phyloP scores from a whole-genome alignment of 257 asterid species.

The Gynochthodes officinalis region DNA sequence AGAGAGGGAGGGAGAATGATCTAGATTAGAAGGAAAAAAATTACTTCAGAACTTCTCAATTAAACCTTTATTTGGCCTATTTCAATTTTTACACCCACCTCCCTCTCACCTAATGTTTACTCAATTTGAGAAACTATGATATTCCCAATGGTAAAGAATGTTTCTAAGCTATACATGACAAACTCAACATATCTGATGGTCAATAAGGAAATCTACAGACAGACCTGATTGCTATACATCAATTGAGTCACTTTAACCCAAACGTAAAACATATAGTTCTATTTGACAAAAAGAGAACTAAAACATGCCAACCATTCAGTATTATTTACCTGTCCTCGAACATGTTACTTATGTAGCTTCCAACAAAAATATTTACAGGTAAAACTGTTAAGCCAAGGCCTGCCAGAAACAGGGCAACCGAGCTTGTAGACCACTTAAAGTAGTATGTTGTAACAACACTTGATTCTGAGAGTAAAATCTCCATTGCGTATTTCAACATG shows the following conservation, averaged over 20 bases:
- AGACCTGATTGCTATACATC: neutral
- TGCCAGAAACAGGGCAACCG: constrained; percentile 83
- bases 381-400: constrained; percentile 92
- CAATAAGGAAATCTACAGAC: neutral
- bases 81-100: neutral
- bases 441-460: constrained; percentile 88
- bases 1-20: neutral
- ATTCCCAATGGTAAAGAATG: neutral
- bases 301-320: constrained; percentile 6
- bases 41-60: neutral
- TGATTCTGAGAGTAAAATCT: constrained; percentile 90
- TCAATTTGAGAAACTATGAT: neutral
- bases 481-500: constrained; percentile 98
- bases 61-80: neutral
- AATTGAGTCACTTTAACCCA: neutral
- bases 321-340: constrained; percentile 80
- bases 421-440: constrained; percentile 85
- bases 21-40: neutral
- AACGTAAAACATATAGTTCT: neutral
- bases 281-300: constrained; percentile 6
- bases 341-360: constrained; percentile 95
- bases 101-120: neutral
- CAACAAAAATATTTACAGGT: constrained; percentile 79
- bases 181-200: neutral
- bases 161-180: neutral